Evolutionary conservation across 805 yeast species (phyloP).

Genomic region (Candida alai): DNA sequence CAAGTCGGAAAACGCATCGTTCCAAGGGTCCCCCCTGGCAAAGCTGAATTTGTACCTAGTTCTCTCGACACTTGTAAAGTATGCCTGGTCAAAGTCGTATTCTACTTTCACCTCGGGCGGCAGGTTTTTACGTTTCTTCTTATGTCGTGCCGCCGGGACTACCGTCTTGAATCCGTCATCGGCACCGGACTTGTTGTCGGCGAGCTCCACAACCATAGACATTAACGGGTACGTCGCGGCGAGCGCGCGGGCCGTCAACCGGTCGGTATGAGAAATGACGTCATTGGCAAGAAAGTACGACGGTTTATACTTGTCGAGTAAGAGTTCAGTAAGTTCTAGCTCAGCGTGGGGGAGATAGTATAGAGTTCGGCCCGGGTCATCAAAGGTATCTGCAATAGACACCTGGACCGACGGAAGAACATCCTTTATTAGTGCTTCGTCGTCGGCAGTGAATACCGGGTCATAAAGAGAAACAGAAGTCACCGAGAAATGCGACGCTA

Average conservation of each 20-base stretch:
- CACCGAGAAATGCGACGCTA: conserved; percentile 23
- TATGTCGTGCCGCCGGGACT: conserved; percentile 15
- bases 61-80: conserved; percentile 25
- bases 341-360: conserved; percentile 80
- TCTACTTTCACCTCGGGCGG: conserved; percentile 28
- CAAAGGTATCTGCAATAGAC: conserved; percentile 14
- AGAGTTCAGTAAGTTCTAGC: conserved; percentile 43
- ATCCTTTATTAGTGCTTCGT: conserved; percentile 26
- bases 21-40: conserved; percentile 37
- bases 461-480: conserved; percentile 51
- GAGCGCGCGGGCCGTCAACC: conserved; percentile 42
- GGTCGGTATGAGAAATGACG: conserved; percentile 49
- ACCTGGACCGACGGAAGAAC: conserved; percentile 7
- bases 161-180: conserved; percentile 18
- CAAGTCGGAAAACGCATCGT: conserved; percentile 51
- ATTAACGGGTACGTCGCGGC: conserved; percentile 41
- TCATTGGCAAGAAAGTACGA: conserved; percentile 48
- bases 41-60: conserved; percentile 15
- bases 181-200: conserved; percentile 3
- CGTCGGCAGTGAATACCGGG: conserved; percentile 55
- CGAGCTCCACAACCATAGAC: conserved; percentile 33
- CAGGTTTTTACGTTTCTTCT: conserved; percentile 19
- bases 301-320: conserved; percentile 34
- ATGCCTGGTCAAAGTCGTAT: conserved; percentile 25
- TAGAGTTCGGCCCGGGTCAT: conserved; percentile 23